Base-by-base conservation (phyloP, 257 asterid genomes). In the Penstemon newberryi region DNA sequence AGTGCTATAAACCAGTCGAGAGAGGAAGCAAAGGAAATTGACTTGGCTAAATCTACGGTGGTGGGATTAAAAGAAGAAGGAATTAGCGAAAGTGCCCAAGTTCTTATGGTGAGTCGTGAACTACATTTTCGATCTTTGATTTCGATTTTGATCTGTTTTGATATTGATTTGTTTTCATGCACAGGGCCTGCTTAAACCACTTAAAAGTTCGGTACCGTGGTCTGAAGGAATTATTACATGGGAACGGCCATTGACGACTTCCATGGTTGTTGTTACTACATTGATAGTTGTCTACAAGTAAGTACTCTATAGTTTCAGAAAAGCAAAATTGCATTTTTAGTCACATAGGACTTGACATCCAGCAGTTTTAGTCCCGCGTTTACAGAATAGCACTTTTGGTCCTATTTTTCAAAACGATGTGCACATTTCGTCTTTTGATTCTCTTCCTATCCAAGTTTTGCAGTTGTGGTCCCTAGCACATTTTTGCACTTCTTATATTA, bases 1-100 rank as follows among this genome's bases (percentile, higher is more conserved):
- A 78, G 76, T 57, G 84, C 92, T 7, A 77, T 89, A 53, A 64
- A 86, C 61, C 89, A 84, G 77, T 78, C 89, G 1, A 77, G 96
- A 55, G 89, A 86, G 75, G 93, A 92, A 71, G 92, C 82, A 6
- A 83, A 78, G 70, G 95, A 84, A 74, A 80, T 68, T 0, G 83
- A 78, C 54, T 51, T 49, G 49, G 96, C 96, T 25, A 89, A 82
- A 76, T 88, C 94, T 33, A 80, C 89, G 1, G 70, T 83, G 4
- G 85, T 73, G 80, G 89, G 73, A 9, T 69, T 83, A 51, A 87
- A 84, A 75, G 98, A 90, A 67, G 96, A 92, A 36, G 96, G 98
- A 2, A 73, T 92, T 64, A 82, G 87, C 39, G 86, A 87, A 19
- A 92, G 91, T 36, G 86, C 86, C 19, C 96, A 86, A 74, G 82